Percentiles rank a stretch among this genome's conserved stretches.
phyloP scores from a whole-genome alignment of 495 filamentous ascomycete genomes.

The Xylaria cubensis region DNA sequence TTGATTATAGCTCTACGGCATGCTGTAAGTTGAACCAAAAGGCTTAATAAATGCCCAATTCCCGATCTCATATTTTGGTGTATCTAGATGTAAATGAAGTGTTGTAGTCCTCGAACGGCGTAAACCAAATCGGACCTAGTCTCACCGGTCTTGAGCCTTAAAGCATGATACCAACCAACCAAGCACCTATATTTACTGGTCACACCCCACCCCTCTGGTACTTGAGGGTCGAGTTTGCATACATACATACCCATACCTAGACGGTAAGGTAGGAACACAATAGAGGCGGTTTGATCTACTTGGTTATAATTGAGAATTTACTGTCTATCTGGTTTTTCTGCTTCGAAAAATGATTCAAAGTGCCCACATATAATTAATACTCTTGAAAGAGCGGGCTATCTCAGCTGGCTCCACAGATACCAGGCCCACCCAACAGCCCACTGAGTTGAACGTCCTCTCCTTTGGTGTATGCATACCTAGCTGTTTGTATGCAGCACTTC shows the following conservation, averaged over 20 bases:
- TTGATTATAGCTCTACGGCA: neutral
- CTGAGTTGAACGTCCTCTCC: conserved; percentile 21
- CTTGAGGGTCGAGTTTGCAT: neutral
- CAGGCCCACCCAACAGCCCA: conserved; percentile 11
- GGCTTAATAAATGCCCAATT: neutral
- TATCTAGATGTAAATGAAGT: neutral
- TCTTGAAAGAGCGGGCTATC: neutral
- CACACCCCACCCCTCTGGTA: neutral
- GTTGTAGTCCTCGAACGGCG: neutral
- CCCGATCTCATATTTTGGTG: conserved; percentile 3
- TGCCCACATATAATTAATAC: neutral
- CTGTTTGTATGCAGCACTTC: neutral
- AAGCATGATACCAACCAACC: too few relatives aligned
- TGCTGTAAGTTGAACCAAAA: neutral
- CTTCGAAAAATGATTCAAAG: neutral
- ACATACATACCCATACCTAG: neutral
- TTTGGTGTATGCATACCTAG: neutral
- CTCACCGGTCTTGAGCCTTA: neutral
- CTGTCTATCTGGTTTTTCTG: neutral
- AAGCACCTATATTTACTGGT: neutral
- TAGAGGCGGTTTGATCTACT: neutral
- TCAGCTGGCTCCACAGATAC: neutral
- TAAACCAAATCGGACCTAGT: neutral
- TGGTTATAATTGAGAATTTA: neutral
- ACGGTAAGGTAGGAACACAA: neutral